Evolutionary conservation across 148 eudicot genomes (phyloP), one percentile per base, ranked within the genome.

Genomic region (Vaccinium vitisidaea): DNA sequence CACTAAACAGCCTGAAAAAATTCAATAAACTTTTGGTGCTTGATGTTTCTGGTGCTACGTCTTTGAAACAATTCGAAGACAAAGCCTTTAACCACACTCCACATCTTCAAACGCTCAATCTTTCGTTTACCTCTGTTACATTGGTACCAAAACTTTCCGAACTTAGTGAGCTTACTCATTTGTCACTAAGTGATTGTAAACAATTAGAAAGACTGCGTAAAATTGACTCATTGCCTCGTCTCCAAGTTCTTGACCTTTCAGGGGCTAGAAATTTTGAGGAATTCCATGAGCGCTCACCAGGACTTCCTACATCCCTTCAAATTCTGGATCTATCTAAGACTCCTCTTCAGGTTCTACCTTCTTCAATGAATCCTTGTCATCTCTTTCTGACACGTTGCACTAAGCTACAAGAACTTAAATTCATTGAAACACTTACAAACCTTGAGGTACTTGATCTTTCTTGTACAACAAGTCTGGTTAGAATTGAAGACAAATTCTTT

Each of bases 191-290:
- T 58, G 82, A 75, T 1, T 86, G 88, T 56, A 1, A n/a, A 77
- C 19, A 15, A 10, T 32, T 88, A 19, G 75, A n/a, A 48, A 85
- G 89, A 82, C 71, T 90, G 11, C 82, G 69, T n/a, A 61, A 10
- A 21, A 61, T 25, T 61, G 25, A 61, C 25, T 61, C 27, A n/a
- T 8, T 61, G 11, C 27, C 69, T 61, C 2, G 69, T n/a, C 25
- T 90, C 25, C 83, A 86, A 58, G 55, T 46, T 49, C 85, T 90
- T n/a, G 87, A 90, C 81, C 82, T 90, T 83, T 88, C 90, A 7
- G 67, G 73, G 49, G 58, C 87, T 80, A 12, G 15, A 9, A 50
- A 18, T 2, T 84, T 90, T 59, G 46, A 48, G 9, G 88, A 90
- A 50, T 86, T 88, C 58, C 80, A 81, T 56, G 77, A 86, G 58